These are phyloP conservation scores for Phytophthora macrochlamydospora DNA, from an alignment of 352 stramenopile genomes.

Conservation along the genomic window DNA sequence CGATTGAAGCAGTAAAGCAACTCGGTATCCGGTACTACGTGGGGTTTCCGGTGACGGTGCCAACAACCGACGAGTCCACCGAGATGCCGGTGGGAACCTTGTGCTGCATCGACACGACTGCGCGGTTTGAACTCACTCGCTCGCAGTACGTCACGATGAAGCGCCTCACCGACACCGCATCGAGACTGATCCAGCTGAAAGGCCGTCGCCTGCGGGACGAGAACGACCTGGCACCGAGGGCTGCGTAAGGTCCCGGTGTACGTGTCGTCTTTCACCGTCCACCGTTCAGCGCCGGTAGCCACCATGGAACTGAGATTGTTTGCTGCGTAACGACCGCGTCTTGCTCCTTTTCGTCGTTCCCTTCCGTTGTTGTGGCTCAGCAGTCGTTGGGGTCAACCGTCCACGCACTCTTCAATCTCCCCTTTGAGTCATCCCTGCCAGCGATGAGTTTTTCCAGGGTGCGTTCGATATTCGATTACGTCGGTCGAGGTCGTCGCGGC, in stretches of 20 bases:
- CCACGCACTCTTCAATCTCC: too few relatives aligned
- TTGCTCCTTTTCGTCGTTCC: too few relatives aligned
- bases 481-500: not conserved
- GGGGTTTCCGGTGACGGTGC: conserved; percentile 38
- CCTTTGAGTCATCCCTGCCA: not conserved
- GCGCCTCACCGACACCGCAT: conserved; percentile 32
- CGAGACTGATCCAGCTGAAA: conserved; percentile 37
- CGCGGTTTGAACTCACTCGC: conserved; percentile 34
- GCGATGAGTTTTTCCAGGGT: not conserved
- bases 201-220: conserved; percentile 21
- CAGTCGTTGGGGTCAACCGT: too few relatives aligned
- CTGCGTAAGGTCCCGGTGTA: not conserved
- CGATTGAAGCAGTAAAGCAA: conserved; percentile 16
- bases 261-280: not conserved
- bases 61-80: conserved; percentile 7
- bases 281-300: not conserved
- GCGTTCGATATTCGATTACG: not conserved
- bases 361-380: too few relatives aligned
- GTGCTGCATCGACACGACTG: conserved; percentile 39
- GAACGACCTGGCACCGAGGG: not conserved
- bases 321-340: not conserved
- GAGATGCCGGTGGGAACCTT: conserved; percentile 43
- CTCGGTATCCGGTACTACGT: conserved; percentile 40
- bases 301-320: not conserved
- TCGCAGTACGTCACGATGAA: conserved; percentile 45